phyloP scores from a whole-genome alignment of 805 yeast genomes.

The Candida yuanshanica region DNA sequence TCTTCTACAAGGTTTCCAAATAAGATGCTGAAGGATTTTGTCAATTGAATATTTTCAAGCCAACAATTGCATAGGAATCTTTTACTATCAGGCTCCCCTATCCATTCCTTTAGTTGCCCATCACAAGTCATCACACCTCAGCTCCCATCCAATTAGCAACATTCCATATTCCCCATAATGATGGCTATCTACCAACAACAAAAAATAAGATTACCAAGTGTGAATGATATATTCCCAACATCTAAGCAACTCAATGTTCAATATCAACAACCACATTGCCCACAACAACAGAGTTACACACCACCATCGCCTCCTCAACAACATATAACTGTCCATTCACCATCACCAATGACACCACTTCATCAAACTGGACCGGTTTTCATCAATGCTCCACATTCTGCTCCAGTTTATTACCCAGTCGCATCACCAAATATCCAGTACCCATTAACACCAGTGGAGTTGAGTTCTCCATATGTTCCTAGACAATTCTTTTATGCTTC shows the following conservation, averaged over 20 bases:
- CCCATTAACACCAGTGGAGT: conserved; percentile 3
- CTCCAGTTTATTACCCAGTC: not conserved
- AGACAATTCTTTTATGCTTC: not conserved
- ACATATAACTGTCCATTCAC: not conserved
- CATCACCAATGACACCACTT: conserved; percentile 1
- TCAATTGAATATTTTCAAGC: not conserved
- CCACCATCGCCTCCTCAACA: not conserved
- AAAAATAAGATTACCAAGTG: conserved; percentile 23
- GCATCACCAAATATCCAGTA: not conserved
- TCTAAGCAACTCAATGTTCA: not conserved
- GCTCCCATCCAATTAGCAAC: too few species aligned
- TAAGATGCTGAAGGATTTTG: too few species aligned
- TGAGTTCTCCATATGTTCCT: conserved; percentile 3
- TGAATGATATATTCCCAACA: conserved; percentile 21
- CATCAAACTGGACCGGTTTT: not conserved
- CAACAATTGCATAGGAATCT: not conserved
- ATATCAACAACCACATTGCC: not conserved
- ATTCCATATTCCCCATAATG: not conserved
- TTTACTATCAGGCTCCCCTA: too few species aligned
- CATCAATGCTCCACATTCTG: conserved; percentile 3
- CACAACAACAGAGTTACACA: not conserved
- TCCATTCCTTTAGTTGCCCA: too few species aligned
- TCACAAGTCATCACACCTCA: too few species aligned
- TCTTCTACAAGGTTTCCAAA: too few species aligned
- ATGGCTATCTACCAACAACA: not conserved